phyloP scores from a whole-genome alignment of 2,329 filamentous ascomycete species.

The Nemania diffusa region DNA sequence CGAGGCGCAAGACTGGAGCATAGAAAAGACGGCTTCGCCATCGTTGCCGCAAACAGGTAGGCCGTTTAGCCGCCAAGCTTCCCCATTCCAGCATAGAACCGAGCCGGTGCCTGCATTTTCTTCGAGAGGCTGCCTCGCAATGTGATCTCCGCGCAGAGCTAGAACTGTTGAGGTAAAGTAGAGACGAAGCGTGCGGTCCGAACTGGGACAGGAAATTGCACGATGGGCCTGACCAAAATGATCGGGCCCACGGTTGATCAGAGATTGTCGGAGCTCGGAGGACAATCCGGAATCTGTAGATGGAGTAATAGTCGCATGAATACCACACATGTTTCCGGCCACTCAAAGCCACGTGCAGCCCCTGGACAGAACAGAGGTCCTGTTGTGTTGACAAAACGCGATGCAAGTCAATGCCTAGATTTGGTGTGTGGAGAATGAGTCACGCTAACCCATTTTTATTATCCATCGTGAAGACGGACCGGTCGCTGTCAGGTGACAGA shows the following conservation, averaged over 20 bases:
- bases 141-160: slow-evolving; percentile 80
- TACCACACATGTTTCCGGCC: slow-evolving; percentile 66
- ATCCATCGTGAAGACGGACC: background rate
- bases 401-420: background rate
- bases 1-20: slow-evolving; percentile 49
- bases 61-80: slow-evolving; percentile 82
- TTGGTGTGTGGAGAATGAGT: background rate
- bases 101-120: slow-evolving; percentile 64
- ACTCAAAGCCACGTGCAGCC: background rate
- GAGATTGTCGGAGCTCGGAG: slow-evolving; percentile 54
- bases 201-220: slow-evolving; percentile 39
- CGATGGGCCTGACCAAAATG: slow-evolving; percentile 59
- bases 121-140: slow-evolving; percentile 78
- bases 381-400: background rate
- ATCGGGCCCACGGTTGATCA: slow-evolving; percentile 70
- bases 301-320: slow-evolving; percentile 62
- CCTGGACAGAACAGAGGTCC: background rate
- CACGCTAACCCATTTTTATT: background rate
- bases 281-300: slow-evolving; percentile 48
- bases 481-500: background rate
- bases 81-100: slow-evolving; percentile 95
- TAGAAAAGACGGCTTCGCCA: slow-evolving; percentile 72
- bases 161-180: slow-evolving; percentile 85
- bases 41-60: slow-evolving; percentile 78
- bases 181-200: slow-evolving; percentile 46